Evolutionary conservation across 306 rosid species (phyloP), one percentile per base, ranked within the genome.

Genomic region (Alnus glutinosa): DNA sequence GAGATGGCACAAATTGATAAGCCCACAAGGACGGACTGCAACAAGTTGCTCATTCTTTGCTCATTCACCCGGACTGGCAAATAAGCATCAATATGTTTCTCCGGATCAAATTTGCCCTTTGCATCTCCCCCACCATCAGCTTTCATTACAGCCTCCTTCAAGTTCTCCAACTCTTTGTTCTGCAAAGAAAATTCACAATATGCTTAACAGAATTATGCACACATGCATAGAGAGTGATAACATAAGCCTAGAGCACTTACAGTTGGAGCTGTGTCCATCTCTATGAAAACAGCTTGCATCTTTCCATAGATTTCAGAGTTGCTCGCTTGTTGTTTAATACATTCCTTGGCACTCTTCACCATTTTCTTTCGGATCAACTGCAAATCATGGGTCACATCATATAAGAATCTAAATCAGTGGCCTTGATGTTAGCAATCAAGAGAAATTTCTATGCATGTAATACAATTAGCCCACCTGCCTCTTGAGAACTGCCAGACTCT

Each of bases 51-150:
- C 86, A 94, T 77, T 88, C 98, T 84, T 62, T 94, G 98, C 89
- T 94, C 98, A 0, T 90, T 94, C 64, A 94, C 98, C 78, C 97
- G 85, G 55, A 90, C 94, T 6, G 96, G 98, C 34, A 94, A 85
- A 71, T 80, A 71, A 50, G 82, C 85, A 34, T 94, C 98, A 71
- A 94, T 92, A 88, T 92, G 92, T 84, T 85, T 87, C 81, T 87
- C 96, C 4, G 88, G 98, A 79, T 94, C 96, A 78, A 92, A 92
- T 68, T 81, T 44, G 15, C 57, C 79, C 76, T 80, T 89, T 5
- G 78, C 70, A 55, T 80, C 73, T 2, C 37, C 83, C 76, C 70
- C 82, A 44, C 82, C 64, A 57, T 85, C 88, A 2, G 79, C 86
- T 37, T 88, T 88, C 77, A 92, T 84, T 48, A 94, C 97, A 47